phyloP scores from a whole-genome alignment of 139 green algal genomes.

The Chlamydomonas eustigma region DNA sequence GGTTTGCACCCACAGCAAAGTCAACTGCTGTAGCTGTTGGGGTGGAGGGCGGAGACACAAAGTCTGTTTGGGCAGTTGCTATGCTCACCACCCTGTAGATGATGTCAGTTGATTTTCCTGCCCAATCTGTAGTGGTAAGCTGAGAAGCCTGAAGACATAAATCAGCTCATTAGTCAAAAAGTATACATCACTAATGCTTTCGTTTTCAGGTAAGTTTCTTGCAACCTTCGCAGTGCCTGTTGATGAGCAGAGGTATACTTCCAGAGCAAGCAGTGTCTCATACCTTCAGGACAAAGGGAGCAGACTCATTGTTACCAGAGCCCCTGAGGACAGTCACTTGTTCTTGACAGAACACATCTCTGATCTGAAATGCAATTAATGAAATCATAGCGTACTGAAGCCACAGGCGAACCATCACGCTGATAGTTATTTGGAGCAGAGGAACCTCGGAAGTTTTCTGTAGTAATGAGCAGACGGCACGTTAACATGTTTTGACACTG shows the following conservation, averaged over 20 bases:
- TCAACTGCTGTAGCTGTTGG: background rate
- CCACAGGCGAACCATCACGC: no score
- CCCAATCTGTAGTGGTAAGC: background rate
- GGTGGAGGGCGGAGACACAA: background rate
- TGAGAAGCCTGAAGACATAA: no score
- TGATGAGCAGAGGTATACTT: background rate
- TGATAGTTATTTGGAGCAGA: no score
- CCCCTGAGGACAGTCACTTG: background rate
- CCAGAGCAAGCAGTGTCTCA: background rate
- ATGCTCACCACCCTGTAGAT: conserved; percentile 3
- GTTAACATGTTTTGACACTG: no score
- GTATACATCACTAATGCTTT: no score
- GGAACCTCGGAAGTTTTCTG: no score
- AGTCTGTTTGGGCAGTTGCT: background rate
- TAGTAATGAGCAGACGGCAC: no score
- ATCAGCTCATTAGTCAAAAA: no score
- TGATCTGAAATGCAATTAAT: no score
- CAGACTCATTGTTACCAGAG: conserved; percentile 1
- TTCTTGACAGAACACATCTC: no score
- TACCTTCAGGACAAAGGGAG: background rate
- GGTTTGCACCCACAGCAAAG: background rate
- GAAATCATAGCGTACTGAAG: no score
- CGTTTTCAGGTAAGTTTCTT: no score
- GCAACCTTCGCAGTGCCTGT: conserved; percentile 4
- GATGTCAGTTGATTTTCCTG: background rate